phyloP scores from a whole-genome alignment of 2,329 filamentous ascomycete species.

The Intubia oerlemansii region DNA sequence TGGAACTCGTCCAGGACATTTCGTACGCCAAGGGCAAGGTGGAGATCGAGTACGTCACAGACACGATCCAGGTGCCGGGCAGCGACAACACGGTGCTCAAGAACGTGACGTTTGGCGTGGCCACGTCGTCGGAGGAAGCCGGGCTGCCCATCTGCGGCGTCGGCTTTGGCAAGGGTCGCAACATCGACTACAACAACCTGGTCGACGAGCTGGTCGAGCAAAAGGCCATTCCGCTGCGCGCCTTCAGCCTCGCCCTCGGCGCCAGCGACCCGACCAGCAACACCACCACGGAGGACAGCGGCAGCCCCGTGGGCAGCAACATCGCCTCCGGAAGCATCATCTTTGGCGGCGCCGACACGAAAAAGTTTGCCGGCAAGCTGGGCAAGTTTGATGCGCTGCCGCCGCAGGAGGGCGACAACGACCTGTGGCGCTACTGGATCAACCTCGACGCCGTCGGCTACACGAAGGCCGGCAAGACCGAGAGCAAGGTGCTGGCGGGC shows the following conservation, averaged over 20 bases:
- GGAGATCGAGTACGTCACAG: constrained; percentile 19
- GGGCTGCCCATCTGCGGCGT: constrained; percentile 44
- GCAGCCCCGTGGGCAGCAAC: constrained; percentile 5
- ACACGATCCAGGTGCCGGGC: constrained; percentile 15
- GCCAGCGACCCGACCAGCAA: no score
- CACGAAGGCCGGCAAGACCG: constrained; percentile 12
- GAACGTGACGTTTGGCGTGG: constrained; percentile 37
- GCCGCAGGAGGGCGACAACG: constrained; percentile 9
- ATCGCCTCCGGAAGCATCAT: constrained; percentile 13
- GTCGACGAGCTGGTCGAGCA: constrained; percentile 23
- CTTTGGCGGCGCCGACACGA: constrained; percentile 25
- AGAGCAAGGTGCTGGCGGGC: no score
- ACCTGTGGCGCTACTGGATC: constrained; percentile 18
- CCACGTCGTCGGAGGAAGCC: constrained; percentile 21
- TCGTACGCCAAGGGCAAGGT: constrained; percentile 24
- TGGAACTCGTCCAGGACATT: no score
- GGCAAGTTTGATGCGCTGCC: constrained; percentile 11
- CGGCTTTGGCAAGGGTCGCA: constrained; percentile 29
- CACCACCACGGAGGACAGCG: constrained; percentile 6
- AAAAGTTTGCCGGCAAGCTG: constrained; percentile 19
- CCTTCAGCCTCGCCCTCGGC: constrained; percentile 15
- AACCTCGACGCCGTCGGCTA: constrained; percentile 16
- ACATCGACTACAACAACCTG: constrained; percentile 21
- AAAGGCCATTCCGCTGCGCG: constrained; percentile 21
- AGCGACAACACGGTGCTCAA: constrained; percentile 16